phyloP scores from a whole-genome alignment of 306 rosid species.

The Carpinus fangiana region DNA sequence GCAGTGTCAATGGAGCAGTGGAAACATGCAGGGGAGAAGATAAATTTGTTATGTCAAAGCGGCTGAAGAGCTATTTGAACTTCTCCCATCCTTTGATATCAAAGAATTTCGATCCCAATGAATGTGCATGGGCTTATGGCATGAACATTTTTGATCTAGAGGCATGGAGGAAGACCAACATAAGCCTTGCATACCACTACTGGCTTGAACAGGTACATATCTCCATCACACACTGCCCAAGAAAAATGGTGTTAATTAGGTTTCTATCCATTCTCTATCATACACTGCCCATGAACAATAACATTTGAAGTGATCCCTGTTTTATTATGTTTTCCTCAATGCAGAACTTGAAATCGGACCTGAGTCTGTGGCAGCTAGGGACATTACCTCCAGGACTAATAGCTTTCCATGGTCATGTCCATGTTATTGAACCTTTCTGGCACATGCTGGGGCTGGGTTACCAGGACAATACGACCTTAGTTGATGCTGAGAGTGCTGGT shows the following conservation, averaged over 20 bases:
- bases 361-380: constrained; percentile 98
- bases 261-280: not conserved
- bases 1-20: constrained; percentile 98
- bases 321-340: constrained; percentile 17
- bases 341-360: constrained; percentile 95
- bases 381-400: constrained; percentile 98
- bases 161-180: constrained; percentile 97
- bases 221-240: constrained; percentile 14
- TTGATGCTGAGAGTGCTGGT: constrained; percentile 73
- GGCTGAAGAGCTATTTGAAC: constrained; percentile 87
- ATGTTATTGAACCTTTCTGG: constrained; percentile 88
- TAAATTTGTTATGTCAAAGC: constrained; percentile 95
- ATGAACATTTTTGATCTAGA: constrained; percentile 95
- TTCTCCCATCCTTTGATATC: constrained; percentile 90
- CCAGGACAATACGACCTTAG: constrained; percentile 78
- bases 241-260: not conserved
- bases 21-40: constrained; percentile 93
- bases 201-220: constrained; percentile 82
- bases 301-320: constrained; percentile 5
- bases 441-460: constrained; percentile 97
- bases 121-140: constrained; percentile 99
- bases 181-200: constrained; percentile 77
- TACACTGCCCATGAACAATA: constrained; percentile 6
- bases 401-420: constrained; percentile 95
- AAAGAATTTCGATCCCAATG: constrained; percentile 56